These are phyloP conservation scores for Lactarius akahatsu DNA, from an alignment of 768 basidiomycete species.

Conservation along the genomic window DNA sequence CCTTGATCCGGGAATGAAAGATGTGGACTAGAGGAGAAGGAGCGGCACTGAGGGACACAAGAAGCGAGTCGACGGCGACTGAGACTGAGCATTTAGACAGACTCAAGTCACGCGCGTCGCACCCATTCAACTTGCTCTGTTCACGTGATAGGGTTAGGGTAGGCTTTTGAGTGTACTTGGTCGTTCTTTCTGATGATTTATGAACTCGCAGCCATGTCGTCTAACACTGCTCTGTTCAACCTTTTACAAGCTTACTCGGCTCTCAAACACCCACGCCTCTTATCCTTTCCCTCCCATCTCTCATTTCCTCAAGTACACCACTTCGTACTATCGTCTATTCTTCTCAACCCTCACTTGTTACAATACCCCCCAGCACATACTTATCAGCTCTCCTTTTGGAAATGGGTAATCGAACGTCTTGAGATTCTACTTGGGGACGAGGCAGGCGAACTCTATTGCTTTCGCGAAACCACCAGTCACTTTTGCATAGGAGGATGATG, in stretches of 20 bases:
- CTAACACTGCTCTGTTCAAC: conserved; percentile 37
- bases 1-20: background rate
- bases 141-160: conserved; percentile 21
- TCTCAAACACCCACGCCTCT: conserved; percentile 44
- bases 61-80: conserved; percentile 7
- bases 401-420: conserved; percentile 58
- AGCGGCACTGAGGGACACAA: background rate
- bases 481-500: conserved; percentile 44
- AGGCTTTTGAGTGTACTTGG: conserved; percentile 13
- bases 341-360: conserved; percentile 53
- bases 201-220: background rate
- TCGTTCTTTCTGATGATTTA: background rate
- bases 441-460: conserved; percentile 39
- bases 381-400: conserved; percentile 72
- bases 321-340: conserved; percentile 53
- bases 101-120: background rate
- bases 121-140: background rate
- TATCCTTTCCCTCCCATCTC: conserved; percentile 44
- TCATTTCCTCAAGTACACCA: conserved; percentile 46
- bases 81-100: conserved; percentile 16
- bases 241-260: conserved; percentile 54
- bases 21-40: conserved; percentile 7
- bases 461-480: conserved; percentile 24
- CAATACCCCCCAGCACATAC: conserved; percentile 60
- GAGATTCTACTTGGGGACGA: conserved; percentile 49